phyloP scores from a whole-genome alignment of 768 basidiomycete genomes.

The Podaxis sp. region DNA sequence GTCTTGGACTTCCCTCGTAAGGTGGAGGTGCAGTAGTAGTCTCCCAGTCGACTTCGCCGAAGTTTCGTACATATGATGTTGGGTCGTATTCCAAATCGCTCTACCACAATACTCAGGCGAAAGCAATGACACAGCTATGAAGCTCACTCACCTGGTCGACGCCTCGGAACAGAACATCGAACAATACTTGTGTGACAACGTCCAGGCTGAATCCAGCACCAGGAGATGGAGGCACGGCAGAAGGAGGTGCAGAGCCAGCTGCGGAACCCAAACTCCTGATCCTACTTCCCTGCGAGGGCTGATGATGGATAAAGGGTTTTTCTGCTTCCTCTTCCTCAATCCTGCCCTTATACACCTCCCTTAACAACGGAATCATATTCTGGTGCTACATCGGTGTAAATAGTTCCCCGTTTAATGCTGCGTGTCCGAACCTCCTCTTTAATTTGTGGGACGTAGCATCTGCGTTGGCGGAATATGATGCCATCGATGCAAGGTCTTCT shows the following conservation, averaged over 20 bases:
- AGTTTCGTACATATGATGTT: constrained; percentile 65
- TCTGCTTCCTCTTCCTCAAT: constrained; percentile 17
- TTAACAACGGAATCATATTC: constrained; percentile 56
- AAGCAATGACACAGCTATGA: not conserved
- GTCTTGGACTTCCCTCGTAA: not conserved
- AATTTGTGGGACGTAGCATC: constrained; percentile 61
- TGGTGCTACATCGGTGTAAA: constrained; percentile 70
- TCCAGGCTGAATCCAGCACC: not conserved
- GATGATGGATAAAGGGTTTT: not conserved
- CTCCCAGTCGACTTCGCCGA: constrained; percentile 88
- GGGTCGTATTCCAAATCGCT: constrained; percentile 81
- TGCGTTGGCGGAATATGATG: constrained; percentile 56
- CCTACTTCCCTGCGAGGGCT: not conserved
- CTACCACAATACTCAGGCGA: constrained; percentile 28
- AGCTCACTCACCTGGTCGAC: not conserved
- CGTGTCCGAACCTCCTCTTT: constrained; percentile 79
- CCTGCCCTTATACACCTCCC: constrained; percentile 56
- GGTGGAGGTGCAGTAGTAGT: constrained; percentile 14
- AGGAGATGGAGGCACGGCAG: not conserved
- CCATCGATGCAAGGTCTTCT: constrained; percentile 53
- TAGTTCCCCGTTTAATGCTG: constrained; percentile 66
- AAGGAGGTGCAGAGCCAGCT: not conserved
- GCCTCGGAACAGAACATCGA: not conserved
- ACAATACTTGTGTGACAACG: not conserved
- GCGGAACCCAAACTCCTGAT: not conserved